A percentile compares a stretch with the other conserved stretches of the same genome.
phyloP scores from a whole-genome alignment of 495 filamentous ascomycete species.

The Daldinia vernicosa region DNA sequence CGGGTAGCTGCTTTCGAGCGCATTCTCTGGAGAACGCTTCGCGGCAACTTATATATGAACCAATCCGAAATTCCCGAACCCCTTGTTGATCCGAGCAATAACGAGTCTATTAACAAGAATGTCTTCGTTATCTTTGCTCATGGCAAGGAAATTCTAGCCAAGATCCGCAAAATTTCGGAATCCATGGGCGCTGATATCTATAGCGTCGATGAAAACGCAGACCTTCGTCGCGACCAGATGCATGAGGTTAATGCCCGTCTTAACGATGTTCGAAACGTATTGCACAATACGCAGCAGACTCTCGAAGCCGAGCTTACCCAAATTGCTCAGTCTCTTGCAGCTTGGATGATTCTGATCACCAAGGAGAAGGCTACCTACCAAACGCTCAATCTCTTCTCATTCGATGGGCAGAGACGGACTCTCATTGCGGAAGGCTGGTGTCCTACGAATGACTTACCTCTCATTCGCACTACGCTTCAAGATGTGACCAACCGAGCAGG shows the following conservation, averaged over 20 bases:
- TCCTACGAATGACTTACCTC: conserved; percentile 86
- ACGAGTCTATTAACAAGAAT: conserved; percentile 93
- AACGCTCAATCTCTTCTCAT: conserved; percentile 94
- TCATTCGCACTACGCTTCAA: conserved; percentile 93
- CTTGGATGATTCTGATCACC: conserved; percentile 95
- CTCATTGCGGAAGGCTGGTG: conserved; percentile 98
- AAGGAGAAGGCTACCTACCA: conserved; percentile 99
- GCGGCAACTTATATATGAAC: conserved; percentile 99
- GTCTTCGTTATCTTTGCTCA: conserved; percentile 99
- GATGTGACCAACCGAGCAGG: conserved; percentile 97
- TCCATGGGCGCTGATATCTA: conserved; percentile 95
- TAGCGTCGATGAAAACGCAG: conserved; percentile 95
- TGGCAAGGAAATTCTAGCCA: conserved; percentile 95
- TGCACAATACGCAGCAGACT: conserved; percentile 95
- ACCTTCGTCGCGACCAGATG: conserved; percentile 91
- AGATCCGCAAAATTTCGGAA: conserved; percentile 98
- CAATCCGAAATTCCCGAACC: conserved; percentile 96
- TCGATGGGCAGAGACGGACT: conserved; percentile 93
- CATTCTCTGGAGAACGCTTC: conserved; percentile 94
- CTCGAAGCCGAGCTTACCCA: conserved; percentile 91
- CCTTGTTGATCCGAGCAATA: conserved; percentile 90
- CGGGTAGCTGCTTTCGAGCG: conserved; percentile 95
- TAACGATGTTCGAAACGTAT: conserved; percentile 86
- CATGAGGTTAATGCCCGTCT: conserved; percentile 95
- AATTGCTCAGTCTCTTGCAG: conserved; percentile 86